Percentiles rank a stretch among this genome's conserved stretches.
Evolutionary conservation across 805 yeast genomes (phyloP).

Genomic region (Cyberlindnera mycetangii): DNA sequence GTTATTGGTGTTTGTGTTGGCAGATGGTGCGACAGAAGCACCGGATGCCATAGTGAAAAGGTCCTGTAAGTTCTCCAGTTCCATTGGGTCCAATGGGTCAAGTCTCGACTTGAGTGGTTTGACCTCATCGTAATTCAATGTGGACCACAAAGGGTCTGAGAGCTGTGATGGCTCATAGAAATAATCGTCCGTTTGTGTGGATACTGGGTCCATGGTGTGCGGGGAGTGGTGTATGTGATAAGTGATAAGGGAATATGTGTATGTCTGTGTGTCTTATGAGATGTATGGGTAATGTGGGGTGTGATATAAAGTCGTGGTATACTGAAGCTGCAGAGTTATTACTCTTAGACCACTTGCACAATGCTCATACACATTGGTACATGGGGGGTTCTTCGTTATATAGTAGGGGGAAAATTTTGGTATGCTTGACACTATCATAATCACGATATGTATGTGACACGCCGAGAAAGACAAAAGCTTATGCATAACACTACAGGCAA

Average conservation of each 20-base stretch:
- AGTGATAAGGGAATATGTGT: neutral
- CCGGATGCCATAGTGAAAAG: conserved; percentile 1
- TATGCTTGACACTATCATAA: conserved; percentile 10
- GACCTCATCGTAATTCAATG: neutral
- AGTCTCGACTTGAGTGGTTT: neutral
- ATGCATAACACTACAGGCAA: conserved; percentile 3
- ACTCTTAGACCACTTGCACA: neutral
- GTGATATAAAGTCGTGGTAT: neutral
- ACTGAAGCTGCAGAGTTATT: too few relatives aligned
- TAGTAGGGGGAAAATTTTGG: neutral
- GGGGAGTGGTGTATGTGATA: neutral
- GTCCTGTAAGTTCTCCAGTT: conserved; percentile 4
- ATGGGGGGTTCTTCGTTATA: conserved; percentile 1
- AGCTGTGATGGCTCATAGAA: neutral
- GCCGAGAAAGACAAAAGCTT: conserved; percentile 10
- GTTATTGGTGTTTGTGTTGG: neutral
- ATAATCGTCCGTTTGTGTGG: neutral
- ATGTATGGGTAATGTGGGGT: neutral
- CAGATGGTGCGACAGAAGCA: neutral
- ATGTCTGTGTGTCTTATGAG: neutral
- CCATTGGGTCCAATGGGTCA: conserved; percentile 2
- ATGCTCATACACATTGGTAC: neutral
- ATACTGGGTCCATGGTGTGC: neutral
- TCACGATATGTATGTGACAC: conserved; percentile 12
- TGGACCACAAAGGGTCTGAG: neutral